A percentile compares a stretch with the other conserved stretches of the same genome.
Evolutionary conservation across 768 basidiomycete species (phyloP).

Genomic region (Lenzites betulinus): DNA sequence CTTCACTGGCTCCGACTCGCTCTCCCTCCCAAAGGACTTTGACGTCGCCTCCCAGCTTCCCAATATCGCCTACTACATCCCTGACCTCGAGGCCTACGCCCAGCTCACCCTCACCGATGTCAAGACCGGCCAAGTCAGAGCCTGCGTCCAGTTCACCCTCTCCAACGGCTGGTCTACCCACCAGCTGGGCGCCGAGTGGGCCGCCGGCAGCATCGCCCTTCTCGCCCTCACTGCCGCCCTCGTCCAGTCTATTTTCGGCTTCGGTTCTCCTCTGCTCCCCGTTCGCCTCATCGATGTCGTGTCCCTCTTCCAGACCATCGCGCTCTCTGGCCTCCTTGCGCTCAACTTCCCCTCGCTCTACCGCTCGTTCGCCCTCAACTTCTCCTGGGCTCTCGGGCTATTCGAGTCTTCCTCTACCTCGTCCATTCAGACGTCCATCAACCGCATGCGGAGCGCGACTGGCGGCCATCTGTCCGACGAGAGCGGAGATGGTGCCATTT

Average conservation of each 20-base stretch:
- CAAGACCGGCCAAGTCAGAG: constrained; percentile 70
- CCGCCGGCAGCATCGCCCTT: constrained; percentile 64
- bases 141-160: constrained; percentile 90
- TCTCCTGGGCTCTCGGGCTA: constrained; percentile 85
- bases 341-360: constrained; percentile 90
- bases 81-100: constrained; percentile 89
- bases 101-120: constrained; percentile 74
- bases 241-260: constrained; percentile 57
- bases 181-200: constrained; percentile 77
- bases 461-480: constrained; percentile 74
- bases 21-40: constrained; percentile 57
- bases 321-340: constrained; percentile 73
- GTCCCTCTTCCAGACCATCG: constrained; percentile 83
- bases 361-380: constrained; percentile 80
- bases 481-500: constrained; percentile 58
- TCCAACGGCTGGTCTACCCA: constrained; percentile 88
- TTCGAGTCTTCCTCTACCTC: constrained; percentile 55
- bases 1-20: constrained; percentile 79
- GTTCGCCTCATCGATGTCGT: constrained; percentile 82
- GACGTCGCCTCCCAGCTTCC: constrained; percentile 64
- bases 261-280: constrained; percentile 62
- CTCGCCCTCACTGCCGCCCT: constrained; percentile 56
- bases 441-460: constrained; percentile 78
- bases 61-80: constrained; percentile 79
- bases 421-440: constrained; percentile 74